Evolutionary conservation across 2,329 filamentous ascomycete species (phyloP).

Genomic region (Annulohypoxylon truncatum): DNA sequence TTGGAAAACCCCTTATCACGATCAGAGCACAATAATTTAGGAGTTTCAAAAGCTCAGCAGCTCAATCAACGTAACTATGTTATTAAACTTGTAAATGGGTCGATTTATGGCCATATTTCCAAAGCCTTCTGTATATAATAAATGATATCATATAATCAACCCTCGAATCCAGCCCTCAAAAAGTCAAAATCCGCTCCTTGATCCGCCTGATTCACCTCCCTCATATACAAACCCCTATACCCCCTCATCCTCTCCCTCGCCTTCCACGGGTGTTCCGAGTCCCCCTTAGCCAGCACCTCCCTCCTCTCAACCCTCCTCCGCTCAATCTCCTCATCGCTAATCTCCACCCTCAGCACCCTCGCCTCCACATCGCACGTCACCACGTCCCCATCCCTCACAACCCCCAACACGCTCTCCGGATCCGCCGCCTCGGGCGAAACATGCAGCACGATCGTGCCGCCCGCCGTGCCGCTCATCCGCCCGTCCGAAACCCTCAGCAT

Average conservation of each 20-base stretch:
- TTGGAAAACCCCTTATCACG: slow-evolving; percentile 52
- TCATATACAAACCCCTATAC: slow-evolving; percentile 69
- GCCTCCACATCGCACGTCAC: slow-evolving; percentile 82
- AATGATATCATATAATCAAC: not conserved
- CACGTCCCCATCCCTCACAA: slow-evolving; percentile 80
- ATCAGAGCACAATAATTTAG: slow-evolving; percentile 38
- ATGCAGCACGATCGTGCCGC: slow-evolving; percentile 91
- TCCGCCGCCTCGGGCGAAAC: slow-evolving; percentile 85
- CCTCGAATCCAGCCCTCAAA: slow-evolving; percentile 57
- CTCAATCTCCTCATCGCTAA: slow-evolving; percentile 76
- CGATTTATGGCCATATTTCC: not conserved
- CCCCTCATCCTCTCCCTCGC: slow-evolving; percentile 59
- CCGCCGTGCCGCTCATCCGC: slow-evolving; percentile 85
- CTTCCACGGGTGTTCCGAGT: slow-evolving; percentile 48
- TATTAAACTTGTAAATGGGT: not conserved
- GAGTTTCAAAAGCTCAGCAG: not conserved
- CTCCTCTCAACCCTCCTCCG: slow-evolving; percentile 71
- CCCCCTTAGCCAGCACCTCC: slow-evolving; percentile 49
- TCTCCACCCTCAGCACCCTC: slow-evolving; percentile 67
- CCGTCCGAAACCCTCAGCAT: slow-evolving; percentile 89
- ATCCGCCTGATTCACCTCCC: slow-evolving; percentile 69
- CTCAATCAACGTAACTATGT: not conserved
- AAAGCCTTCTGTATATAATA: not conserved
- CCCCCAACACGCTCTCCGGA: slow-evolving; percentile 80
- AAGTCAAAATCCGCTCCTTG: slow-evolving; percentile 72